Evolutionary conservation across 768 basidiomycete genomes (phyloP), one percentile per base, ranked within the genome.

Genomic region (Boletus rubroflammeus): DNA sequence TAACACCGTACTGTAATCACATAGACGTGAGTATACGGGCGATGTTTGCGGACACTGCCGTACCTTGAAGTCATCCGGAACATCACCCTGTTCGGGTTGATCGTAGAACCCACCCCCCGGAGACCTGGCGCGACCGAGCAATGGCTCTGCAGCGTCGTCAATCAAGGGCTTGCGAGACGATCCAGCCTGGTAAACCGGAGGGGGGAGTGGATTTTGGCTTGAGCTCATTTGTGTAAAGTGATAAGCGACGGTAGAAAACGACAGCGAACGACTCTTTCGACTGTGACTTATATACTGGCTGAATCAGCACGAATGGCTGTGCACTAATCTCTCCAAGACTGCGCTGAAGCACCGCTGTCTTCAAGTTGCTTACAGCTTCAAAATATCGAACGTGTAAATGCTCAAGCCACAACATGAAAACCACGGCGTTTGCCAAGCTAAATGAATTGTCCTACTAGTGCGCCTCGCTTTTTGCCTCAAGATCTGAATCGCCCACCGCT

Each of bases 21-120:
- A 52, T 8, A 19, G 14, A 29, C 25, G 46, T 60, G 44, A 65
- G 54, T 31, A 29, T n/a, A 21, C 14, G 15, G 38, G 48, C 32
- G 19, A 47, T 43, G 41, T 10, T 50, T 29, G 3, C 11, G 15
- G 14, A 32, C 29, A n/a, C 29, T 42, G 32, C 64, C 73, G 23
- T 55, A 90, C 90, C 81, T 95, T 93, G 82, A 97, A 97, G 70
- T 97, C 95, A 64, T 96, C 94, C 0, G 91, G 92, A 44, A 93
- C 64, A 59, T 93, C 92, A 44, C 81, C 90, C 32, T 73, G 75
- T 26, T 73, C 76, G 6, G 91, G 85, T 61, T 93, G 90, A 72
- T 93, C 82, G 59, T 80, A 89, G 60, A 84, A 78, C n/a, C 74
- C 84, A 28, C 78, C 76, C 17, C 69, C 69, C 17, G 75, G 68